Conservation (phyloP, 192 early-diverging fungal genomes). For the Coemansia aciculifera region DNA sequence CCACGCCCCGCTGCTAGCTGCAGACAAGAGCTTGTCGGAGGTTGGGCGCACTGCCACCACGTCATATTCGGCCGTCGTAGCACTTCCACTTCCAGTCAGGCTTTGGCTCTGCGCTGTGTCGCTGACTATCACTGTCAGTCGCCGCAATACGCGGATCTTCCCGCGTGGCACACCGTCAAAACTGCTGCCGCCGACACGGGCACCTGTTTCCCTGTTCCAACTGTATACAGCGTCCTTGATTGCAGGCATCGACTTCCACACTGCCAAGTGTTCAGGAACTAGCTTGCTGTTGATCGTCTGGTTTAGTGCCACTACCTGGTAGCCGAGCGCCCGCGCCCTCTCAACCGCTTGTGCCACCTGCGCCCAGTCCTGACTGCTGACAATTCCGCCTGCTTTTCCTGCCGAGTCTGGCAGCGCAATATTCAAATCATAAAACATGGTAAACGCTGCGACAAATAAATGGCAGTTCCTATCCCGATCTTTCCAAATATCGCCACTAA, state of each 20-base stretch:
- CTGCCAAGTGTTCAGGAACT: slow-evolving; percentile 27
- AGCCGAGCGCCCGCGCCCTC: slow-evolving; percentile 39
- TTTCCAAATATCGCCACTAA: background rate
- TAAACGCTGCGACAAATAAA: background rate
- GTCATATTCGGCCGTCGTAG: slow-evolving; percentile 32
- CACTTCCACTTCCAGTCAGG: slow-evolving; percentile 19
- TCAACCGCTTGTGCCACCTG: slow-evolving; percentile 37
- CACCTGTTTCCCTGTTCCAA: slow-evolving; percentile 32
- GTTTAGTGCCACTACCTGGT: slow-evolving; percentile 47
- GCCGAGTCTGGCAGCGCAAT: slow-evolving; percentile 48
- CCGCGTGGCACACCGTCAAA: slow-evolving; percentile 17
- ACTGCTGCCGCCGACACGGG: slow-evolving; percentile 5
- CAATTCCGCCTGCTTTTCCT: slow-evolving; percentile 24
- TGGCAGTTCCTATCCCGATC: background rate
- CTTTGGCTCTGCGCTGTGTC: slow-evolving; percentile 43
- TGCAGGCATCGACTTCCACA: slow-evolving; percentile 34
- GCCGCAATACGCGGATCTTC: slow-evolving; percentile 38
- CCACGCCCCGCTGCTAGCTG: slow-evolving; percentile 44
- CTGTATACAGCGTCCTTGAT: slow-evolving; percentile 22
- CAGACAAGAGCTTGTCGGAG: slow-evolving; percentile 31
- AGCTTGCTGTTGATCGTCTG: slow-evolving; percentile 38
- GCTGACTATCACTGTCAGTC: slow-evolving; percentile 37
- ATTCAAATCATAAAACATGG: slow-evolving; percentile 55
- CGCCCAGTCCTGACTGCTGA: slow-evolving; percentile 41
- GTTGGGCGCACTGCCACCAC: slow-evolving; percentile 48